phyloP scores from a whole-genome alignment of 139 green algal species.

The Coelastrella sp. region DNA sequence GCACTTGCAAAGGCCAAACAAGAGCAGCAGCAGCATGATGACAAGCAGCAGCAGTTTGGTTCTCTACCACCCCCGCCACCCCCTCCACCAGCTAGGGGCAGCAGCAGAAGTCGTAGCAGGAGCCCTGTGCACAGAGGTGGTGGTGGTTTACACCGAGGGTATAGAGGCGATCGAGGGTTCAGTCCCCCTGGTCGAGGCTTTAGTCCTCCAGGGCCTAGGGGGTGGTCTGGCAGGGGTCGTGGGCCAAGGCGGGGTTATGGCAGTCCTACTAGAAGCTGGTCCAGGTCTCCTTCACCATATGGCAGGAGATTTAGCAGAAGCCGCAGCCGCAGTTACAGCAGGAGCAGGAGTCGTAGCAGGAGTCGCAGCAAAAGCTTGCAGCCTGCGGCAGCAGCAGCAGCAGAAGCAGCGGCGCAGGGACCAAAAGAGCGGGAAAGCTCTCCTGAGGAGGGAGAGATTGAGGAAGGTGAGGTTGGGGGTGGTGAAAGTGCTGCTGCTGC shows the following conservation, averaged over 20 bases:
- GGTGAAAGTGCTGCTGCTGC: slow-evolving; percentile 27
- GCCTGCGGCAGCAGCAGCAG: neutral
- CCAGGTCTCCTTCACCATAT: neutral
- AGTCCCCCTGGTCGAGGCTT: slow-evolving; percentile 5
- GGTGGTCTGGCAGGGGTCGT: neutral
- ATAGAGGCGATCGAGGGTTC: neutral
- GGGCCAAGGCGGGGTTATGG: neutral
- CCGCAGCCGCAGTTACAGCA: slow-evolving; percentile 21
- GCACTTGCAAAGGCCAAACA: slow-evolving; percentile 40
- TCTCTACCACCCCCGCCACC: neutral
- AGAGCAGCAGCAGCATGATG: slow-evolving; percentile 23
- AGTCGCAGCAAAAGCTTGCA: neutral
- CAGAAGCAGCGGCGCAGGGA: slow-evolving; percentile 2
- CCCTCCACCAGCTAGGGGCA: slow-evolving; percentile 17
- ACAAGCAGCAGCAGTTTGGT: slow-evolving; percentile 16
- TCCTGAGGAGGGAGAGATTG: slow-evolving; percentile 44
- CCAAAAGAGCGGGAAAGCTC: slow-evolving; percentile 34
- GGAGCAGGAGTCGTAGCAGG: neutral
- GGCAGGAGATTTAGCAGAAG: slow-evolving; percentile 26
- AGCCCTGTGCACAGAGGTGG: neutral
- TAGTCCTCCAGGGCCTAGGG: slow-evolving; percentile 2
- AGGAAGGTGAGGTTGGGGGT: slow-evolving; percentile 38
- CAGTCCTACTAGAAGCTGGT: neutral
- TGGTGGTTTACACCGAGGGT: neutral
- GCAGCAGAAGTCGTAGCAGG: slow-evolving; percentile 19